Evolutionary conservation across 345 rosid species (phyloP), one percentile per base, ranked within the genome.

Genomic region (Kandelia obovata): DNA sequence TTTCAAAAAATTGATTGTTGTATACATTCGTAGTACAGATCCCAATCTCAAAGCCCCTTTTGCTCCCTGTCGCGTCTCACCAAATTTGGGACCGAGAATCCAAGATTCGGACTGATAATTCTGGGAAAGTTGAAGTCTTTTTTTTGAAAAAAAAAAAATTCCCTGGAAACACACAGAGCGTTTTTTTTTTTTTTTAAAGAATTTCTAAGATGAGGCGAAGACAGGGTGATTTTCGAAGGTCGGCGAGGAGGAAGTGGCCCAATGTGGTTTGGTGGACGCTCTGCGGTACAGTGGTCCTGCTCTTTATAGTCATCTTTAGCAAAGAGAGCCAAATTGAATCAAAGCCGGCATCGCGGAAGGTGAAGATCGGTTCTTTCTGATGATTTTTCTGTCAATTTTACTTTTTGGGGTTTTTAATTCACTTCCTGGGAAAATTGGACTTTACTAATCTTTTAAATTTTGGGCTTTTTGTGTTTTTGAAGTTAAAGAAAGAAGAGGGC

Each of bases 241-340:
- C 83, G n/a, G 85, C 75, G 26, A 77, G 88, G 82, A 72, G 92
- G 87, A 75, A 85, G 79, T 61, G 82, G 70, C 82, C 96, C 19
- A 88, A 80, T 75, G 86, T 80, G 53, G 87, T 87, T 16, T 89
- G 97, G 96, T 85, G 86, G 89, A 71, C 87, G 8, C 69, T 86
- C 43, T 86, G 78, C 67, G 89, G 87, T 35, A 65, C 85, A 46
- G 65, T 77, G 15, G 84, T 86, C 6, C 62, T 92, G 78, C 68
- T 90, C 27, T 84, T 92, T 75, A 79, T 92, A 53, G 75, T 88
- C 46, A 73, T 85, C 69, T 77, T 87, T 64, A 82, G 81, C 65
- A 89, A 82, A 66, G 84, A 81, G 69, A 66, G 79, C 71, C 86
- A 81, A 30, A 83, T 85, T 73, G 92, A 91, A 79, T 81, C 93